phyloP scores from a whole-genome alignment of 768 basidiomycete species.

The Russula abietina region DNA sequence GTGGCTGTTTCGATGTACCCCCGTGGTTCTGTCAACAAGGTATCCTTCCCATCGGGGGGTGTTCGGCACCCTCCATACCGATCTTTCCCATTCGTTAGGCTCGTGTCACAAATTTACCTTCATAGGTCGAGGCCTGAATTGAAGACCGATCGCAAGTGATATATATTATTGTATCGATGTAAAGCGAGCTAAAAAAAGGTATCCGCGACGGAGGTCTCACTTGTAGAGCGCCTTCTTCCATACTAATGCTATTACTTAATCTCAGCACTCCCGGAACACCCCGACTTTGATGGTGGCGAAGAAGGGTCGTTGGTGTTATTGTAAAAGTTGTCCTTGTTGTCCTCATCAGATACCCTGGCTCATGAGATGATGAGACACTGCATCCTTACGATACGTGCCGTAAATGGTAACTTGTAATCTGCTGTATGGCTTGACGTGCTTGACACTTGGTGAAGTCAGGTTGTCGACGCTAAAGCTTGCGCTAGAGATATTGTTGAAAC shows the following conservation, averaged over 20 bases:
- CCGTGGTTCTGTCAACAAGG: slow-evolving; percentile 12
- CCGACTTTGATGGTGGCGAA: not conserved
- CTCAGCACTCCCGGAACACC: not conserved
- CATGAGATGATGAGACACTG: too few relatives aligned
- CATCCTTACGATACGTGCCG: too few relatives aligned
- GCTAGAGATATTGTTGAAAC: too few relatives aligned
- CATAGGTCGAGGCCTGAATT: not conserved
- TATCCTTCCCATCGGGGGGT: slow-evolving; percentile 10
- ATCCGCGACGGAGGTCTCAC: not conserved
- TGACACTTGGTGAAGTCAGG: too few relatives aligned
- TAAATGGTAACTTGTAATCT: too few relatives aligned
- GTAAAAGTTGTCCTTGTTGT: too few relatives aligned
- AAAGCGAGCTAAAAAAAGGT: not conserved
- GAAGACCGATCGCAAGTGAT: not conserved
- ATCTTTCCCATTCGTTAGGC: not conserved
- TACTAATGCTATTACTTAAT: not conserved
- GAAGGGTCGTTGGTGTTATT: not conserved
- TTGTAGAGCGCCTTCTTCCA: too few relatives aligned
- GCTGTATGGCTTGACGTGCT: too few relatives aligned
- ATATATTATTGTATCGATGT: not conserved
- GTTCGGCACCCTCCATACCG: slow-evolving; percentile 12
- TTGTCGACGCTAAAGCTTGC: too few relatives aligned
- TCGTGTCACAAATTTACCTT: not conserved
- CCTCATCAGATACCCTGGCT: too few relatives aligned
- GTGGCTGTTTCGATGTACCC: slow-evolving; percentile 10